phyloP scores from a whole-genome alignment of 2,329 filamentous ascomycete species.

The Dryadomyces quercus-mongolicae region DNA sequence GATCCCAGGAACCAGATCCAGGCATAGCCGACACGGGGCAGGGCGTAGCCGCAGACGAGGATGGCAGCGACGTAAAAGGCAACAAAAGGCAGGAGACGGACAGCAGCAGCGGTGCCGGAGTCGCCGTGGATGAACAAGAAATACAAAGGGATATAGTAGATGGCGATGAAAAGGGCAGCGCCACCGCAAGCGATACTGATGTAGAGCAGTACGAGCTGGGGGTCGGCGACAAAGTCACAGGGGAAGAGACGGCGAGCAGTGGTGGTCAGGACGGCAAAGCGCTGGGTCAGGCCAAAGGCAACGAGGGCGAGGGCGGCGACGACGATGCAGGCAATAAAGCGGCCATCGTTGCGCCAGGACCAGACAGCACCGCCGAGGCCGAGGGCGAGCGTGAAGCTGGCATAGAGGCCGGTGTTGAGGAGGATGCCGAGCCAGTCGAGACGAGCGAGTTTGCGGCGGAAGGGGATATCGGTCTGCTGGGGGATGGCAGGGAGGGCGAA shows the following conservation, averaged over 20 bases:
- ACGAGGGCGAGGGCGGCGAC: slow-evolving; percentile 22
- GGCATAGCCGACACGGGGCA: slow-evolving; percentile 24
- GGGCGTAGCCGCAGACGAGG: slow-evolving; percentile 21
- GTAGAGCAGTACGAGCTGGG: slow-evolving; percentile 28
- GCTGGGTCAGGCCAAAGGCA: slow-evolving; percentile 33
- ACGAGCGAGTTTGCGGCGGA: slow-evolving; percentile 15
- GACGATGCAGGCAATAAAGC: slow-evolving; percentile 11
- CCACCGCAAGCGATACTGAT: slow-evolving; percentile 18
- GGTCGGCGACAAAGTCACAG: slow-evolving; percentile 26
- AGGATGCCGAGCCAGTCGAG: slow-evolving; percentile 32
- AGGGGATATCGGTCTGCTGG: slow-evolving; percentile 8
- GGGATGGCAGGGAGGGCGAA: slow-evolving; percentile 17
- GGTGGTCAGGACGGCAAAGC: slow-evolving; percentile 26
- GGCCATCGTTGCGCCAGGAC: slow-evolving; percentile 25
- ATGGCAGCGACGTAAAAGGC: slow-evolving; percentile 20
- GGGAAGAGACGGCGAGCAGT: slow-evolving; percentile 29
- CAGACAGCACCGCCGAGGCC: slow-evolving; percentile 37
- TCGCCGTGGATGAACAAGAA: slow-evolving; percentile 35
- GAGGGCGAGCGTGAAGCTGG: slow-evolving; percentile 33
- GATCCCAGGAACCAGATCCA: slow-evolving; percentile 27
- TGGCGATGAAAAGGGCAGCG: slow-evolving; percentile 16
- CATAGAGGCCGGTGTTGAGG: slow-evolving; percentile 27
- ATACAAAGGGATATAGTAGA: slow-evolving; percentile 40
- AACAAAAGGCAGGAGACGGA: slow-evolving; percentile 27
- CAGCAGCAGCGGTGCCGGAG: slow-evolving; percentile 21